Percentiles rank a stretch among this genome's conserved stretches.
phyloP scores from a whole-genome alignment of 768 basidiomycete genomes.

The Lentinula sp. region DNA sequence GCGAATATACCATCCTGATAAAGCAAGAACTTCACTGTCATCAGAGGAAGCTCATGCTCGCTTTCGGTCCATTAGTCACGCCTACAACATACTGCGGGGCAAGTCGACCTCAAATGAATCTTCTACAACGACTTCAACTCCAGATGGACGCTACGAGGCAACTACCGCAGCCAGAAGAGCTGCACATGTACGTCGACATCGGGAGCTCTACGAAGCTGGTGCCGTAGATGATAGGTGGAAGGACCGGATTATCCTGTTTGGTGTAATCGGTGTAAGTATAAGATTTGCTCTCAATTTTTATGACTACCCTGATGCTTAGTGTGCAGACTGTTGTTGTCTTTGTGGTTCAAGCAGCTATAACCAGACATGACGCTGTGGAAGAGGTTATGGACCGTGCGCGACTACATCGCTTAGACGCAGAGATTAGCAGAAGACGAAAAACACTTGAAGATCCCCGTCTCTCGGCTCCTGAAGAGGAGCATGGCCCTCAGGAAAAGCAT shows the following conservation, averaged over 20 bases:
- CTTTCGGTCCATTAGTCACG: conserved; percentile 63
- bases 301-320: neutral
- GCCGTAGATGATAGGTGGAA: conserved; percentile 58
- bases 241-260: conserved; percentile 53
- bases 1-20: conserved; percentile 74
- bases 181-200: conserved; percentile 19
- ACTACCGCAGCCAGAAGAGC: conserved; percentile 37
- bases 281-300: neutral
- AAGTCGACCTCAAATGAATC: conserved; percentile 23
- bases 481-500: neutral
- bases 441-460: conserved; percentile 4
- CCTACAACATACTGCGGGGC: conserved; percentile 60
- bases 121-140: conserved; percentile 11
- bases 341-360: conserved; percentile 21
- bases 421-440: neutral
- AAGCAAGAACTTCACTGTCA: conserved; percentile 27
- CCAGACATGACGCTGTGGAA: conserved; percentile 18
- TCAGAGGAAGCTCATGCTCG: conserved; percentile 51
- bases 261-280: conserved; percentile 42
- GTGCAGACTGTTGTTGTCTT: conserved; percentile 22
- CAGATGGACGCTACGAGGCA: conserved; percentile 8
- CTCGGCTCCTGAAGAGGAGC: neutral
- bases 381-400: conserved; percentile 4
- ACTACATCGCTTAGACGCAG: neutral
- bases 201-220: conserved; percentile 42